phyloP scores from a whole-genome alignment of 495 filamentous ascomycete species.

The Neurospora sp. region DNA sequence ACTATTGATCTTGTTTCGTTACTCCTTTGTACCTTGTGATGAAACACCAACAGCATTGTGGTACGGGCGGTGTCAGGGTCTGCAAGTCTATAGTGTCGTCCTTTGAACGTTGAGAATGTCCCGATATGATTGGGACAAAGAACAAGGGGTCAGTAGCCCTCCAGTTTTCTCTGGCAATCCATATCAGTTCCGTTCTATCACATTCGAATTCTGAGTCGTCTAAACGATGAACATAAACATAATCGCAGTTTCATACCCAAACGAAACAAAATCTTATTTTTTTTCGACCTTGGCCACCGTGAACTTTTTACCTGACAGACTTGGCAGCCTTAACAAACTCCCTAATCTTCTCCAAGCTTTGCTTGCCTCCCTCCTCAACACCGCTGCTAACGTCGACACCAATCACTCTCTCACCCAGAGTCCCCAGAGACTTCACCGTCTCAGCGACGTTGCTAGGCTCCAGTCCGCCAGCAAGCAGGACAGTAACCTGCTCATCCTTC shows the following conservation, averaged over 20 bases:
- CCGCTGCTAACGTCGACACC: slow-evolving; percentile 92
- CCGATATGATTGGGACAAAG: neutral
- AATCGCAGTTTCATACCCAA: neutral
- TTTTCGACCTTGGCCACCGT: neutral
- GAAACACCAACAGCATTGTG: neutral
- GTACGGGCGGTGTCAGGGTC: neutral
- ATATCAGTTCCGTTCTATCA: neutral
- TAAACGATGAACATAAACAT: neutral
- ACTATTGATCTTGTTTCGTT: neutral
- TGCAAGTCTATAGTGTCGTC: neutral
- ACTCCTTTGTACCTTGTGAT: neutral
- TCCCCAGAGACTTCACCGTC: slow-evolving; percentile 47
- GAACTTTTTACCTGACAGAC: slow-evolving; percentile 26
- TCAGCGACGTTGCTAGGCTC: slow-evolving; percentile 62
- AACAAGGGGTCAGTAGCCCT: neutral
- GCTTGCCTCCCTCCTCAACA: slow-evolving; percentile 73
- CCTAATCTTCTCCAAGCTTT: slow-evolving; percentile 73
- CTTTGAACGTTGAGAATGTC: neutral
- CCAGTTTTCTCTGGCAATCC: neutral
- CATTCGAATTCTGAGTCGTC: neutral
- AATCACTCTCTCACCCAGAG: slow-evolving; percentile 49
- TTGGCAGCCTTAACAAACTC: slow-evolving; percentile 72
- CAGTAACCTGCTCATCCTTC: slow-evolving; percentile 47
- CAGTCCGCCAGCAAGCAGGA: slow-evolving; percentile 79
- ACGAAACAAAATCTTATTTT: neutral